phyloP scores from a whole-genome alignment of 2,329 filamentous ascomycete genomes.

The Phialophora verrucosa region DNA sequence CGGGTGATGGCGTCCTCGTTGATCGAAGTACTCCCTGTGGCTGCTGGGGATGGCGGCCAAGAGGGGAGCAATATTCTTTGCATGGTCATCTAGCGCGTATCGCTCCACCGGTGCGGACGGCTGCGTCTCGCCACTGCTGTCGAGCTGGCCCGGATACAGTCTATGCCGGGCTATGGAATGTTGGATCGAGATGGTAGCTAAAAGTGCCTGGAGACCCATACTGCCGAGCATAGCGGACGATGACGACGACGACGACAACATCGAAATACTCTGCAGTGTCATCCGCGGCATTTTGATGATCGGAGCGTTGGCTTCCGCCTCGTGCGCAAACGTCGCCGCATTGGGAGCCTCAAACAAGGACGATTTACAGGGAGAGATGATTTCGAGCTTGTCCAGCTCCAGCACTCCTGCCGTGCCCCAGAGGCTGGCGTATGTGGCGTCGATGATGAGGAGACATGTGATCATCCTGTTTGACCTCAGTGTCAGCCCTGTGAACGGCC shows the following conservation, averaged over 20 bases:
- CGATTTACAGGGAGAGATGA: constrained; percentile 17
- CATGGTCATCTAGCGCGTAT: background rate
- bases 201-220: background rate
- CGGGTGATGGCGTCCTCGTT: background rate
- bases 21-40: background rate
- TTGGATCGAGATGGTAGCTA: background rate
- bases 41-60: background rate
- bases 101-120: background rate
- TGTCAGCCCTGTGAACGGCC: background rate
- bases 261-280: background rate
- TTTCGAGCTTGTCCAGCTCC: constrained; percentile 15
- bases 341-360: constrained; percentile 15
- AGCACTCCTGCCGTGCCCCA: constrained; percentile 19
- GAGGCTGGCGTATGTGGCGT: constrained; percentile 18
- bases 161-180: background rate
- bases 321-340: constrained; percentile 5
- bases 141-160: background rate
- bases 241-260: no score
- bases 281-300: background rate
- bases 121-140: background rate
- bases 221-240: background rate
- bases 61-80: background rate
- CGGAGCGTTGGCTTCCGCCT: constrained; percentile 2
- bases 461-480: background rate
- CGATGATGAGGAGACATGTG: constrained; percentile 19